Base-by-base conservation (phyloP, 2,329 filamentous ascomycete species). In the Colletotrichum tropicicola region DNA sequence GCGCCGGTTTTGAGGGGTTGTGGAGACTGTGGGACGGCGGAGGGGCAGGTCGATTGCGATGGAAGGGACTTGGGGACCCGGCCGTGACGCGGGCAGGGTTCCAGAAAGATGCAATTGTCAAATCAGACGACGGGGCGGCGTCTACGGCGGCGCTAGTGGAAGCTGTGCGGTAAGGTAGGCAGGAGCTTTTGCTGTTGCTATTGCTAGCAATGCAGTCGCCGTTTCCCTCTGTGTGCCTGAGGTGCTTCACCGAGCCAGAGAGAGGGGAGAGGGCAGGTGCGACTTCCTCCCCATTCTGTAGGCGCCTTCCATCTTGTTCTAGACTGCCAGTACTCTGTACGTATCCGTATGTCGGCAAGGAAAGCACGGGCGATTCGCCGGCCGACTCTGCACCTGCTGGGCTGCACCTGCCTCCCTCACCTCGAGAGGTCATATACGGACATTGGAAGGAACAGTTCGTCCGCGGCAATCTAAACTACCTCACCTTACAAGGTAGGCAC, bases 41-140 rank as follows among this genome's bases (percentile, higher is more conserved):
- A 35, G 53, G 53, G 53, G 53, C 48, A 28, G 27, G 19, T 30
- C 56, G 25, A 41, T 45, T 21, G 47, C 43, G 48, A 60, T 44
- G 28, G 59, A 58, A 43, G 44, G 28, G 35, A 57, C 17, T 15
- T 7, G 9, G 17, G 41, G 15, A 45, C 9, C 30, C 9, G 9
- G 30, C 9, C 30, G 15, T 9, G 30, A 35, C 5, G 41, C n/a
- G 17, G 28, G 28, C 55, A 54, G 56, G 61, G 61, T 55, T 55
- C 49, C 48, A 39, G 49, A 65, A 60, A 43, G 48, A 52, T 55
- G 61, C 43, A 54, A 65, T 65, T 65, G 61, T 6, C 57, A 35
- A 65, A 65, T 65, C 49, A 65, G 49, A 55, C 25, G 27, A 27
- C 25, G 8, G 43, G 17, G 19, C 21, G 61, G 56, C 35, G 27